Percentiles rank a stretch among this genome's conserved stretches.
These are phyloP conservation scores for Brasilioporus rufonigricans DNA, from an alignment of 768 basidiomycete genomes.

Conservation along the genomic window DNA sequence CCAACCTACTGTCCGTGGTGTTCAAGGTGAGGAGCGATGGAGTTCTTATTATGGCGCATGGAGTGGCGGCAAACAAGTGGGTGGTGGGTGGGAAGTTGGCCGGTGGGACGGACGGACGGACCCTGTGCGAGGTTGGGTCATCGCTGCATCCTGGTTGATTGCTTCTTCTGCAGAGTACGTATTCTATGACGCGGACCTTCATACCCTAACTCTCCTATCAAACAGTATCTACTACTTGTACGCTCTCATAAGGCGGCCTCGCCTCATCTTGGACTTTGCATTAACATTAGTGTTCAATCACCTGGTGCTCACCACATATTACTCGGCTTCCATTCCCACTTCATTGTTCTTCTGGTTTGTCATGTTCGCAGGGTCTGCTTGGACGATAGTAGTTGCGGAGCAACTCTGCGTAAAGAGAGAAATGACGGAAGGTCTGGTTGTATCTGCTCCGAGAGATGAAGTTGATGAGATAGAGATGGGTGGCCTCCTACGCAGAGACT, in stretches of 20 bases:
- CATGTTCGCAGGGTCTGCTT: constrained; percentile 63
- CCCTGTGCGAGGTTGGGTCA: constrained; percentile 84
- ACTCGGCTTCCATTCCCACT: constrained; percentile 64
- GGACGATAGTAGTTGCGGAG: constrained; percentile 81
- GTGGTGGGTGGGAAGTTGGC: constrained; percentile 45
- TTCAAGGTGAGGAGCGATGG: constrained; percentile 66
- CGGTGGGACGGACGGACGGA: constrained; percentile 72
- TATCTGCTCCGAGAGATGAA: constrained; percentile 44
- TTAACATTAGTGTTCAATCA: constrained; percentile 91
- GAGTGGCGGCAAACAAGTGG: constrained; percentile 77
- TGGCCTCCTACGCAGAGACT: constrained; percentile 51
- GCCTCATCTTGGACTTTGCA: constrained; percentile 92
- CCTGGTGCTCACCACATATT: constrained; percentile 89
- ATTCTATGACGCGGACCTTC: not conserved
- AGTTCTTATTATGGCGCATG: constrained; percentile 68
- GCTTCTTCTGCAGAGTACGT: constrained; percentile 87
- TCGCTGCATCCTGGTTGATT: constrained; percentile 81
- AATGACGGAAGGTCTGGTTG: constrained; percentile 78
- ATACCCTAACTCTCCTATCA: constrained; percentile 11
- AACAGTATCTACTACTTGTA: constrained; percentile 76
- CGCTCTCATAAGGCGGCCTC: constrained; percentile 83
- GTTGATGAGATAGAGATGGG: constrained; percentile 57
- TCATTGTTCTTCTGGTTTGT: constrained; percentile 93
- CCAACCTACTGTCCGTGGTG: constrained; percentile 65
- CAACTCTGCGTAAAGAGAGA: constrained; percentile 89